Evolutionary conservation across 2,329 filamentous ascomycete species (phyloP).

Genomic region (Thelonectria olida): DNA sequence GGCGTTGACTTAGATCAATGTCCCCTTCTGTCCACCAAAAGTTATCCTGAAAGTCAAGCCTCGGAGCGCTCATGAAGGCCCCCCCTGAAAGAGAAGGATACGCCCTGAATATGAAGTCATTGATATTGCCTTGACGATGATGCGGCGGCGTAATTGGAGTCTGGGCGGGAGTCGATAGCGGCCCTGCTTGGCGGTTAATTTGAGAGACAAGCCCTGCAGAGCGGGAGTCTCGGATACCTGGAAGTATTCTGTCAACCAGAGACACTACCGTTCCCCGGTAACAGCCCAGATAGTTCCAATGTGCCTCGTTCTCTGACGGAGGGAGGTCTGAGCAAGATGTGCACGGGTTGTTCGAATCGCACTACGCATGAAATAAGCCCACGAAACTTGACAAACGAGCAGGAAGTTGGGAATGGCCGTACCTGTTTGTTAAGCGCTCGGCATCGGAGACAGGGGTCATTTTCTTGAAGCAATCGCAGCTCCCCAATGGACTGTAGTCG

Average conservation of each 20-base stretch:
- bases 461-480: slow-evolving; percentile 58
- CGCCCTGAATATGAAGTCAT: slow-evolving; percentile 59
- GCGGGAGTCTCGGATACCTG: slow-evolving; percentile 50
- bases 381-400: not conserved
- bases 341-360: slow-evolving; percentile 61
- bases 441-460: slow-evolving; percentile 62
- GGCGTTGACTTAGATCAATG: slow-evolving; percentile 45
- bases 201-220: not conserved
- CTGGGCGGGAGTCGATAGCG: slow-evolving; percentile 57
- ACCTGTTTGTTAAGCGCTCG: slow-evolving; percentile 57
- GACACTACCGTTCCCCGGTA: slow-evolving; percentile 58
- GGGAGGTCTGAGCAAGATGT: slow-evolving; percentile 54
- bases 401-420: slow-evolving; percentile 31
- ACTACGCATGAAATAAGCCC: slow-evolving; percentile 48
- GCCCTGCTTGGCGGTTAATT: slow-evolving; percentile 46
- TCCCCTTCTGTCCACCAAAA: slow-evolving; percentile 67
- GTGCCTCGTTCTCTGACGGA: slow-evolving; percentile 49
- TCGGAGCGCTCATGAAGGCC: slow-evolving; percentile 52
- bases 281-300: slow-evolving; percentile 62
- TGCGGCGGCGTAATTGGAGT: slow-evolving; percentile 62
- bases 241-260: slow-evolving; percentile 60
- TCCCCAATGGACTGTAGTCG: slow-evolving; percentile 67
- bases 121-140: slow-evolving; percentile 59
- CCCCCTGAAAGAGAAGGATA: slow-evolving; percentile 54
- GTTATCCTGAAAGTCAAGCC: slow-evolving; percentile 63